Conservation (phyloP, 768 basidiomycete species). For the Amanita jacksonii region DNA sequence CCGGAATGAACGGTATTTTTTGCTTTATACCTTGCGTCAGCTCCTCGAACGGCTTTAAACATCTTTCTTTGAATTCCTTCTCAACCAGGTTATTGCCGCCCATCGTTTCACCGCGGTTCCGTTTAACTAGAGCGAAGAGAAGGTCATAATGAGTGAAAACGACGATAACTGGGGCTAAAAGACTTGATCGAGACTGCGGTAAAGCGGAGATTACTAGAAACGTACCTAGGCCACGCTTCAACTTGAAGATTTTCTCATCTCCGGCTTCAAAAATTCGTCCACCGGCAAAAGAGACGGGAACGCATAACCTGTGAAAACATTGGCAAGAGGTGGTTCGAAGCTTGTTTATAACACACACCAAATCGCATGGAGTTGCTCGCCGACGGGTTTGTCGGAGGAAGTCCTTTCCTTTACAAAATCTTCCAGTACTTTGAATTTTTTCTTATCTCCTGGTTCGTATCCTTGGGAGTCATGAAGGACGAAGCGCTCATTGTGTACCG, state of each 20-base stretch:
- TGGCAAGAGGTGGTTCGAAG: neutral
- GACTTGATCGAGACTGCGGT: too few relatives aligned
- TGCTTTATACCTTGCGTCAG: neutral
- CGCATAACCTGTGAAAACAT: constrained; percentile 16
- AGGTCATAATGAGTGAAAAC: neutral
- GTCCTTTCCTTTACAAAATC: constrained; percentile 15
- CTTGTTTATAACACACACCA: constrained; percentile 13
- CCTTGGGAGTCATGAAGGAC: constrained; percentile 22
- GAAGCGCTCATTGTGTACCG: constrained; percentile 15
- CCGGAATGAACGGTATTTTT: neutral
- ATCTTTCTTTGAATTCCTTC: neutral
- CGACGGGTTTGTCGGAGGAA: constrained; percentile 3
- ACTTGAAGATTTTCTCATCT: constrained; percentile 16
- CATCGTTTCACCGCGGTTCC: neutral
- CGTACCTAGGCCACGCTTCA: constrained; percentile 6
- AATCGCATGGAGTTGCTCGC: constrained; percentile 18
- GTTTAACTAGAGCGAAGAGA: neutral
- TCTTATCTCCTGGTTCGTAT: constrained; percentile 19
- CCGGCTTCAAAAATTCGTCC: constrained; percentile 15
- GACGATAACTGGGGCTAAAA: neutral
- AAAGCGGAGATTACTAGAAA: neutral
- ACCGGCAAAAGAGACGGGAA: constrained; percentile 13
- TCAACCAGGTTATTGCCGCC: neutral
- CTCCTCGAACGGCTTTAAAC: neutral
- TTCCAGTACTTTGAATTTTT: constrained; percentile 16